Base-by-base conservation (phyloP, 805 yeast species). In the Yarrowia keelungensis region DNA sequence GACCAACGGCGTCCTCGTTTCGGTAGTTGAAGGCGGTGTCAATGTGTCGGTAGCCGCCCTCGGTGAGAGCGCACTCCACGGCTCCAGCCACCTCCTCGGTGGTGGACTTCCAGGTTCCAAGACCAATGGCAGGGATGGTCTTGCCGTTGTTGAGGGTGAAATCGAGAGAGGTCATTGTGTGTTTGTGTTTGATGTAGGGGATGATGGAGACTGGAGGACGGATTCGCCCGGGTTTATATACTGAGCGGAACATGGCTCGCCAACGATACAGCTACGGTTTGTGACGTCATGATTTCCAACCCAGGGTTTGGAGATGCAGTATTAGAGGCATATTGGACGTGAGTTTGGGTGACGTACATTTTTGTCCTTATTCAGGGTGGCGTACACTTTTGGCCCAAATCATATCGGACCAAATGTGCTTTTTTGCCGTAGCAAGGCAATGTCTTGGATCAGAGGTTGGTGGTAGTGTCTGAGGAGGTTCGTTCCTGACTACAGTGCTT, bases 1-100 rank as follows among this genome's bases (percentile, higher is more conserved):
- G 81, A 36, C 96, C 92, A 14, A 89, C 88, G 71, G 84, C 87
- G 16, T 77, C 81, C 76, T 91, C 97, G 75, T 88, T 88, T 2
- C 84, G 85, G 76, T 90, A 90, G 70, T 83, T 81, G 75, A 85
- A 85, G 2, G 95, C 95, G 10, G 92, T 86, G 76, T 90, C 96
- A 72, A 90, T 87, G 75, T 87, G 91, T 71, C 88, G 82, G 76
- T 88, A 88, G 11, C 93, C 93, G 10, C 81, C 80, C 74, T 85
- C 81, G 46, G 59, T 50, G 69, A 89, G 79, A 12, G 93, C 94
- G 38, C 56, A 46, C 36, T 67, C 69, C 32, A 71, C 69, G 32
- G 88, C 86, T 16, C 78, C 78, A 64, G 82, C 81, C 16, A 83
- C 84, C 39, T 81, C 82, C 36, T 80, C 79, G 26, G 78, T 71